Percentiles rank a stretch among this genome's conserved stretches.
phyloP scores from a whole-genome alignment of 2,329 filamentous ascomycete species.

The Monilinia laxa region DNA sequence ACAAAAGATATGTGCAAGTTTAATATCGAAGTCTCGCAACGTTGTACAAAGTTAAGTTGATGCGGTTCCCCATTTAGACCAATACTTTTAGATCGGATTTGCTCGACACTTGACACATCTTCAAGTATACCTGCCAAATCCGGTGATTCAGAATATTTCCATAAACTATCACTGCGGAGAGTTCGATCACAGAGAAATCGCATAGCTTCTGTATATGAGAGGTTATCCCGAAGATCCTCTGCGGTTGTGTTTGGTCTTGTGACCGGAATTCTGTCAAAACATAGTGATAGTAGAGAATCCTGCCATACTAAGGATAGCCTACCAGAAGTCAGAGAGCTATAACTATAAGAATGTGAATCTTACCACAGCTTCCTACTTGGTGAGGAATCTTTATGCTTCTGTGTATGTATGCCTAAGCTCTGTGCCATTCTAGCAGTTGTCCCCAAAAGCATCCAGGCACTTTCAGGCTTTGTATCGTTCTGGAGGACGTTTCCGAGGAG shows the following conservation, averaged over 20 bases:
- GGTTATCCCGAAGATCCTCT: not conserved
- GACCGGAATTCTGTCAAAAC: conserved; percentile 28
- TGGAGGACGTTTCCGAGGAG: conserved; percentile 60
- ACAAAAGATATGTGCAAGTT: conserved; percentile 7
- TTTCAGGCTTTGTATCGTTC: conserved; percentile 66
- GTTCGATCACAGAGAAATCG: not conserved
- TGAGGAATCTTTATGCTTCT: conserved; percentile 10
- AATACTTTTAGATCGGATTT: not conserved
- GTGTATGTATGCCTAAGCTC: conserved; percentile 55
- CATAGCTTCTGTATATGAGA: conserved; percentile 5
- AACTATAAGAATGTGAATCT: not conserved
- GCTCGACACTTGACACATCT: not conserved
- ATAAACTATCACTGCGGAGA: not conserved
- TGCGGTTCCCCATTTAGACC: not conserved
- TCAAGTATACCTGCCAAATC: not conserved
- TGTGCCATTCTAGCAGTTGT: conserved; percentile 63
- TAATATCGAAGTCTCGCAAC: not conserved
- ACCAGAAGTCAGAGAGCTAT: not conserved
- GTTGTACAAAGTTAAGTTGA: not conserved
- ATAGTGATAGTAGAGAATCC: conserved; percentile 7
- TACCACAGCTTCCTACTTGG: conserved; percentile 25
- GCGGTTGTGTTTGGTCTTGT: conserved; percentile 41
- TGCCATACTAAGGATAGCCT: conserved; percentile 12
- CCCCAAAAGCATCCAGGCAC: conserved; percentile 61
- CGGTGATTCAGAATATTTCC: not conserved